Evolutionary conservation across 176 grass and related monocot genomes (phyloP), one percentile per base, ranked within the genome.

Genomic region (Carex parvula): DNA sequence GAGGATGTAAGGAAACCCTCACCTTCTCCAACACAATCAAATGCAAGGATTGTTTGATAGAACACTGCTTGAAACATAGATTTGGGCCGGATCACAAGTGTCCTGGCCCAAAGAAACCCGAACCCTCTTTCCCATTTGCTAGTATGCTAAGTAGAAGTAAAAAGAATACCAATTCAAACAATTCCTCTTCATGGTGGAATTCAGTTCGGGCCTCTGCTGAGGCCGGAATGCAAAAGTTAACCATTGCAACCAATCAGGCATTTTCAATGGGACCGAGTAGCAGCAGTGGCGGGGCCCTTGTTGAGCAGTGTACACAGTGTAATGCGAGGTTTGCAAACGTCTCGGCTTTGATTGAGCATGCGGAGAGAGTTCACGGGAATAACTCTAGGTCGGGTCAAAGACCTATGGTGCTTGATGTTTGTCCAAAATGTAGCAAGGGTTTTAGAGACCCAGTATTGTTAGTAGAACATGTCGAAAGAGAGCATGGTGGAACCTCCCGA

Each of bases 61-160:
- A 99, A 63, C 97, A 96, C 87, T 99, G 97, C 85, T 88, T 99
- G 63, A 99, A 89, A 87, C 97, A 99, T 80, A 92, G 97, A 87
- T 99, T 99, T 77, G 93, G 97, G 30, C 81, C 90, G 20, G 97
- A 95, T 74, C 97, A 99, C 84, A 96, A 82, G 68, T 99, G 97
- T 50, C 88, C 84, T 18, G 97, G 93, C 15, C 91, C 93, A 58
- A 99, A 81, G 83, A 99, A 94, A 89, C 64, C 75, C 0, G 89
- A 95, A 50, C 56, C 92, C 16, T 22, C 86, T 69, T 93, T 93
- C 37, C 52, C 90, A 3, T 97, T 97, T 22, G 2, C 70, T 64
- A 86, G 85, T 78, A 86, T 98, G 92, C 73, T 98, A 33, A 85
- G 80, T 56, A 88, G 78, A 90, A 95, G 89, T 54, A 87, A 92